phyloP scores from a whole-genome alignment of 805 yeast species.

The Deakozyma indianensis region DNA sequence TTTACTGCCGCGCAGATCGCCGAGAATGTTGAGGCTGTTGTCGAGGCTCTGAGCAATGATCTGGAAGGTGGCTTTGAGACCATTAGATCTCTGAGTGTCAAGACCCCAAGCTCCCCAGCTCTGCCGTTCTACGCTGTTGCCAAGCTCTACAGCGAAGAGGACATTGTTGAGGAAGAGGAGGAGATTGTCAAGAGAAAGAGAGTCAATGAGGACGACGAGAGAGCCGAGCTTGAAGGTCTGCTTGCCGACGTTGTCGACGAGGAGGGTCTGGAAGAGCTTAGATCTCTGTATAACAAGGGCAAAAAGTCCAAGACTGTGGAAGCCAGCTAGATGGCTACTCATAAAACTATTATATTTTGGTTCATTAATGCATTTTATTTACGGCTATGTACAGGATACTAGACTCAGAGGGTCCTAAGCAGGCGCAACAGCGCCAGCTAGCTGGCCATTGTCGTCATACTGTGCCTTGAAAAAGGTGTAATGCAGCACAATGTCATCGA shows the following conservation, averaged over 20 bases:
- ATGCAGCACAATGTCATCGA: conserved; percentile 80
- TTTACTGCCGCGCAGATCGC: conserved; percentile 35
- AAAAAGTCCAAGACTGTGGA: neutral
- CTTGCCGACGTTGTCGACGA: conserved; percentile 76
- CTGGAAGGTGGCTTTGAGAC: conserved; percentile 19
- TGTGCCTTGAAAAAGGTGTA: conserved; percentile 66
- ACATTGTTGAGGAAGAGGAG: conserved; percentile 28
- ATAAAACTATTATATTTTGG: neutral
- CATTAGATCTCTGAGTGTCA: conserved; percentile 37
- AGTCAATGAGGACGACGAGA: conserved; percentile 16
- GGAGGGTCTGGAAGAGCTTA: conserved; percentile 37
- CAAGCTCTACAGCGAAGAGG: conserved; percentile 32
- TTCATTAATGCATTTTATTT: neutral
- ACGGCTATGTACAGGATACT: no score
- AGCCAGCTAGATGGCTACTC: neutral
- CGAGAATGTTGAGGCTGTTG: conserved; percentile 45
- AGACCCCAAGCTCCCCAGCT: conserved; percentile 62
- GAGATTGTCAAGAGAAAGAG: conserved; percentile 19
- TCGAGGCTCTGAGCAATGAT: conserved; percentile 27
- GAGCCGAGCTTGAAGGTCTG: conserved; percentile 46
- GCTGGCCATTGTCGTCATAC: conserved; percentile 8
- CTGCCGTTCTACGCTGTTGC: conserved; percentile 70
- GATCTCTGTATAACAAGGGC: neutral
- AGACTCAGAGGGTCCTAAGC: no score
- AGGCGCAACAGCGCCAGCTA: conserved; percentile 5